Evolutionary conservation across 352 stramenopile species (phyloP).

Genomic region (Pythium grandisporangium): DNA sequence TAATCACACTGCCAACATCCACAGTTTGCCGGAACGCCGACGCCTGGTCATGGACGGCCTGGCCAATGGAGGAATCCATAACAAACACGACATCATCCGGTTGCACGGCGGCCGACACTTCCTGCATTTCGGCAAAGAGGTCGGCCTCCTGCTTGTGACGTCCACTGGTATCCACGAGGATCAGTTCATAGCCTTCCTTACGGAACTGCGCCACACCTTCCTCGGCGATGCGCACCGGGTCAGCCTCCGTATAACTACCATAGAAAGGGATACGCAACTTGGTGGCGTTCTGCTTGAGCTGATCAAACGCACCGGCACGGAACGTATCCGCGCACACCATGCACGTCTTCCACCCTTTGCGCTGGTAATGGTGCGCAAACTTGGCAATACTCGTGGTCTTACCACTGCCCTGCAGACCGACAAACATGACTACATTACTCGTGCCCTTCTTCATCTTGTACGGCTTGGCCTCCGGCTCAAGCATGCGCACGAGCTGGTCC

Average conservation of each 20-base stretch:
- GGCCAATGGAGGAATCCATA: slow-evolving; percentile 99
- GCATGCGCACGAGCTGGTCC: slow-evolving; percentile 85
- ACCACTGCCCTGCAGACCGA: slow-evolving; percentile 91
- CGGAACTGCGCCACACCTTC: slow-evolving; percentile 97
- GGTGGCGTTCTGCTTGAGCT: slow-evolving; percentile 99
- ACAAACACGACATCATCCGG: slow-evolving; percentile 98
- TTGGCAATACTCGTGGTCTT: slow-evolving; percentile 99
- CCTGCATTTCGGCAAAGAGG: slow-evolving; percentile 99
- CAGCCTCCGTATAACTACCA: slow-evolving; percentile 96
- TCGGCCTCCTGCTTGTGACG: slow-evolving; percentile 97
- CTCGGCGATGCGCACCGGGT: slow-evolving; percentile 96
- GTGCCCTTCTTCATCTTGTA: slow-evolving; percentile 90
- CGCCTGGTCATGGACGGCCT: slow-evolving; percentile 97
- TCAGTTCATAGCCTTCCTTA: slow-evolving; percentile 97
- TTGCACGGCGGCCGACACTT: slow-evolving; percentile 93
- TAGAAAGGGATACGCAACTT: slow-evolving; percentile 98
- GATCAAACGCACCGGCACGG: slow-evolving; percentile 97
- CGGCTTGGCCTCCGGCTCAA: slow-evolving; percentile 74
- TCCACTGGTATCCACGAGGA: slow-evolving; percentile 99
- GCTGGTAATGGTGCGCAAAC: slow-evolving; percentile 98
- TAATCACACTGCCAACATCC: slow-evolving; percentile 96
- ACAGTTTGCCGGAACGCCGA: slow-evolving; percentile 94
- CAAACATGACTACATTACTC: slow-evolving; percentile 92
- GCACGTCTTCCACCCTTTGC: slow-evolving; percentile 96
- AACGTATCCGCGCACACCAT: slow-evolving; percentile 99